These are phyloP conservation scores for Xylaria sp. DNA, from an alignment of 2,329 filamentous ascomycete species.

Conservation along the genomic window DNA sequence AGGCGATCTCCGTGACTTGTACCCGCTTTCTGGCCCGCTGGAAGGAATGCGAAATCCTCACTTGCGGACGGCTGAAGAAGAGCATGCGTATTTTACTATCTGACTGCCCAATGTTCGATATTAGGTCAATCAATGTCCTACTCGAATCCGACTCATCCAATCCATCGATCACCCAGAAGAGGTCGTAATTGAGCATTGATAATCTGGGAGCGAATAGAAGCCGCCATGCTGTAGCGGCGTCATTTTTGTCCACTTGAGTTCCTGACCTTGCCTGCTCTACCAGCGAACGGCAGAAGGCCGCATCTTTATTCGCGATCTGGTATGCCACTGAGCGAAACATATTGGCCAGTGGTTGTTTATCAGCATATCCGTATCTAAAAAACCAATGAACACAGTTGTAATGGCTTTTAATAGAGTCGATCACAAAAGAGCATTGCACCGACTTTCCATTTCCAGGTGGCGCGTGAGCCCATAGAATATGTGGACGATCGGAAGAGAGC, in stretches of 20 bases:
- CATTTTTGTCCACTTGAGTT: background rate
- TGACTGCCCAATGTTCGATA: background rate
- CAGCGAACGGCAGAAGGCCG: background rate
- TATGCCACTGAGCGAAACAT: background rate
- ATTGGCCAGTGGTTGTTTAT: background rate
- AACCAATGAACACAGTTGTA: constrained; percentile 1
- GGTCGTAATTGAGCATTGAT: background rate
- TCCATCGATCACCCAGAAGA: background rate
- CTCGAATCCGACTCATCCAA: constrained; percentile 5
- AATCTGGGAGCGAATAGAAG: background rate
- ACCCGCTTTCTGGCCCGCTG: background rate
- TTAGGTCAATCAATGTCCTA: background rate
- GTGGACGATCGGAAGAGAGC: background rate
- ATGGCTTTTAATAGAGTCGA: background rate
- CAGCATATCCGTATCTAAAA: background rate
- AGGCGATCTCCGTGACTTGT: background rate
- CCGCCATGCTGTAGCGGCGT: background rate
- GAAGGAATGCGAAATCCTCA: background rate
- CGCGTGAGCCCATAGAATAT: constrained; percentile 1
- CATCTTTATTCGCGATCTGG: background rate
- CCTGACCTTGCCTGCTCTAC: background rate
- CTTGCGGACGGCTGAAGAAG: background rate
- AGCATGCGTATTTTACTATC: background rate
- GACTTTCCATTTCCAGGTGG: background rate
- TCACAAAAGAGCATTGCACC: background rate